phyloP scores from a whole-genome alignment of 176 grass and related monocot species.

The Juncus inflexus region DNA sequence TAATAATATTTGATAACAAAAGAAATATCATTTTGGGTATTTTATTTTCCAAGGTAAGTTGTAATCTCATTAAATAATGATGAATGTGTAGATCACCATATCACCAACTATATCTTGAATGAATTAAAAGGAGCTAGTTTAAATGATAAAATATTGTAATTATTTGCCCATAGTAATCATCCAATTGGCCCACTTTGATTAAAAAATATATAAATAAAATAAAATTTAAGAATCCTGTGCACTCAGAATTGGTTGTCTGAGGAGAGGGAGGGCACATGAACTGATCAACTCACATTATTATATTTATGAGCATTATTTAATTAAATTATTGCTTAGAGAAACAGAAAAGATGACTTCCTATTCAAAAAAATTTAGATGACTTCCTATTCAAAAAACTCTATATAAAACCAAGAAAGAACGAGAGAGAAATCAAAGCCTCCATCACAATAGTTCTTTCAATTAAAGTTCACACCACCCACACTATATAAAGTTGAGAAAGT shows the following conservation, averaged over 20 bases:
- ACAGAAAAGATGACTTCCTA: conserved; percentile 11
- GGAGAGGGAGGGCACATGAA: background rate
- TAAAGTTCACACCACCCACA: conserved; percentile 30
- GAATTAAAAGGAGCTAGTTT: too few species aligned
- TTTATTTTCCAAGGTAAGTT: too few species aligned
- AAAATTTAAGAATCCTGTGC: conserved; percentile 2
- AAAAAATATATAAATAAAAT: too few species aligned
- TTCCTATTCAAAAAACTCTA: background rate
- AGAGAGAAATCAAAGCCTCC: conserved; percentile 34
- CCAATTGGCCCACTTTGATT: too few species aligned
- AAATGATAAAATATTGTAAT: too few species aligned
- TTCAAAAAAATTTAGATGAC: background rate
- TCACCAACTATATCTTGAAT: too few species aligned
- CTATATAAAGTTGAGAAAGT: conserved; percentile 29
- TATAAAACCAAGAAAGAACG: conserved; percentile 22
- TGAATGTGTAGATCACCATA: too few species aligned
- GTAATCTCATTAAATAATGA: too few species aligned
- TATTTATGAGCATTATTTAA: conserved; percentile 22
- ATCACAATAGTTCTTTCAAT: conserved; percentile 39
- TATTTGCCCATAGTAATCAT: too few species aligned
- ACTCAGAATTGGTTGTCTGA: conserved; percentile 16
- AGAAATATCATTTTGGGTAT: too few species aligned
- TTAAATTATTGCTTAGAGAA: conserved; percentile 3
- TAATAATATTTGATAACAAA: too few species aligned
- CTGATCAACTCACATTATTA: conserved; percentile 29